Base-by-base conservation (phyloP, 805 yeast genomes). In the Wickerhamomyces mucosus region DNA sequence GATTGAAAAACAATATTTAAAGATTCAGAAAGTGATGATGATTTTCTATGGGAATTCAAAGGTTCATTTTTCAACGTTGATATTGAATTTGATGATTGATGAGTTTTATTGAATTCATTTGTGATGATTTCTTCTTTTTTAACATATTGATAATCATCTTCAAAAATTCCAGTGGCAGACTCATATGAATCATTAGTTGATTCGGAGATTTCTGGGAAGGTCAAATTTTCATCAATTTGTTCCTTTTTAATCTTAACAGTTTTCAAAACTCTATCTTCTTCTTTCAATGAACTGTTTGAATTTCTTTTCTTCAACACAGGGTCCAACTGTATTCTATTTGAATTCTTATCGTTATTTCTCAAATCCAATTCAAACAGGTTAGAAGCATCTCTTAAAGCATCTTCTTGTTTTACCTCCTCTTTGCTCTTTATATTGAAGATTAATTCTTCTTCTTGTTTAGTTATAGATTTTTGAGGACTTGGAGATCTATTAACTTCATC, bases 281-380 rank as follows among this genome's bases (percentile, higher is more conserved):
- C 52, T 19, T 30, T 40, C 18, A 50, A 30, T 1, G 53, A 47
- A 19, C 36, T 42, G 28, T 42, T 36, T 7, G 53, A 48, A 15
- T 26, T 31, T 21, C 26, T 41, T 41, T 63, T 51, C 27, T 39
- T 43, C 18, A 63, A 18, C 3, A 18, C 33, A 4, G 55, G 51
- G 22, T 41, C 42, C 16, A 55, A 37, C 14, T 43, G 46, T n/a
- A 23, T 8, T 18, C 57, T 41, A 4, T 34, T 35, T 0, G 45
- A 26, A 6, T 37, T 35, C 15, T 32, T 32, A 26, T 48, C 51
- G 10, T 50, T 53, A 29, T 60, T 59, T 31, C 59, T 46, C 7
- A 56, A 31, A 36, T 59, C 53, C 3, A 48, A 35, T 22, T 55
- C 61, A 40, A 55, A 58, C 33, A 56, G 25, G 9, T 48, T 54